Evolutionary conservation across 768 basidiomycete species (phyloP), one percentile per base, ranked within the genome.

Genomic region (Calocybe indica): DNA sequence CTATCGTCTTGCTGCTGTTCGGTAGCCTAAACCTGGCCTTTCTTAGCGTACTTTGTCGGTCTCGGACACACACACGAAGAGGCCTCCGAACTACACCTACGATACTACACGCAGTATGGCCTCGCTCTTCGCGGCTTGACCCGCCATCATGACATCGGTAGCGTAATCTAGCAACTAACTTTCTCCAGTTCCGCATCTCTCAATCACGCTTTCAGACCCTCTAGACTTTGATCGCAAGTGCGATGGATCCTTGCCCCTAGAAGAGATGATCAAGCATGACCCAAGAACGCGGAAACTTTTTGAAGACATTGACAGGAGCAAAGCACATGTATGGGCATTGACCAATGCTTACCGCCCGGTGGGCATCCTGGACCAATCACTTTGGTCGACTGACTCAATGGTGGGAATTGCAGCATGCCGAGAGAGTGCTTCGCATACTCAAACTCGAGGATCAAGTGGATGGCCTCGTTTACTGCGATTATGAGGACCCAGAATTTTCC

Each of bases 271-370:
- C 52, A 70, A 74, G 28, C 85, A 82, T 30, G 70, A 85, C 58
- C 78, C 83, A 6, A 57, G 53, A 6, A 61, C 86, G 7, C 79
- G 82, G 14, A 76, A 81, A 55, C 74, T 93, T 5, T 74, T 93
- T 43, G 67, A 85, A 60, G 88, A 92, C 58, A 80, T 93, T 30
- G 88, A 93, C 58, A 78, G 82, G 40, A 74, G 70, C 29, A 91
- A 87, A 61, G 79, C 73, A 7, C 76, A 80, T n/a, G 81, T 92
- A 5, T 92, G 90, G 90, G 88, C 78, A 2, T 65, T 92, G 37
- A 93, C 91, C 3, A 93, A 93, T 58, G 91, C 91, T 8, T 92
- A 91, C 61, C 72, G 73, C 47, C 70, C 78, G 15, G 90, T 90
- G 62, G 39, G 73, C 64, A 33, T 39, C 37, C 32, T 15, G 13